A percentile compares a stretch with the other conserved stretches of the same genome.
Conservation (phyloP, 306 rosid species). For the Corylus americana region DNA sequence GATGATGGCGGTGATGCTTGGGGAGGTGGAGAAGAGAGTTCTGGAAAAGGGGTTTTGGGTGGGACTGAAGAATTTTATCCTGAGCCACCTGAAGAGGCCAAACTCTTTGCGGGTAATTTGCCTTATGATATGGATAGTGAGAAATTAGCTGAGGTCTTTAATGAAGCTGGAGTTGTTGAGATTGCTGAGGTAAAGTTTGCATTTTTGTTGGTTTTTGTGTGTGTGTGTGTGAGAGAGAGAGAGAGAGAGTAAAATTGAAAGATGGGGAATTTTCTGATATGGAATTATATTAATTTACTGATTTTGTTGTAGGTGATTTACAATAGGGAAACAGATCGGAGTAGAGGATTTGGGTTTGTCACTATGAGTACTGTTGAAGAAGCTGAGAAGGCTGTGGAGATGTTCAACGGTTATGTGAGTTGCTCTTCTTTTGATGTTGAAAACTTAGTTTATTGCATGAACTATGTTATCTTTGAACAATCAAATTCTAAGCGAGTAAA, state of each 20-base stretch:
- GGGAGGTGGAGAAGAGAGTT: conserved; percentile 28
- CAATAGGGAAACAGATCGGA: conserved; percentile 72
- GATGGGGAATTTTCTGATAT: not conserved
- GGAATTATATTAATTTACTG: not conserved
- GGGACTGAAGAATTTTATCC: conserved; percentile 31
- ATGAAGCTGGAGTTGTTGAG: conserved; percentile 74
- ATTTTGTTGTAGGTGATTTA: conserved; percentile 71
- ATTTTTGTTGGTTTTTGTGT: not conserved
- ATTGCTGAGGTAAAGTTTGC: conserved; percentile 71
- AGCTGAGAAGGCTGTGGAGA: conserved; percentile 75
- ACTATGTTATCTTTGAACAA: not conserved
- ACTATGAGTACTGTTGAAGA: conserved; percentile 85
- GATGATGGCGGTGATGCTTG: conserved; percentile 14
- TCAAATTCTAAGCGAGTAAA: not conserved
- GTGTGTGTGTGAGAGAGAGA: not conserved
- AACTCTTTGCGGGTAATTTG: conserved; percentile 83
- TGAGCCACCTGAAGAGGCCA: conserved; percentile 73
- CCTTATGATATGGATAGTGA: conserved; percentile 80
- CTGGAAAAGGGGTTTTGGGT: conserved; percentile 40
- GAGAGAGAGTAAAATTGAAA: conserved; percentile 8
- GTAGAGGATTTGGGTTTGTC: conserved; percentile 95
- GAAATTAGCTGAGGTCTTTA: conserved; percentile 68
- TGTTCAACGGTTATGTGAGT: conserved; percentile 73
- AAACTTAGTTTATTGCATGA: not conserved
- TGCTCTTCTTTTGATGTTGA: not conserved